Conservation (phyloP, 2,329 filamentous ascomycete species). For the Sclerotinia glacialis region DNA sequence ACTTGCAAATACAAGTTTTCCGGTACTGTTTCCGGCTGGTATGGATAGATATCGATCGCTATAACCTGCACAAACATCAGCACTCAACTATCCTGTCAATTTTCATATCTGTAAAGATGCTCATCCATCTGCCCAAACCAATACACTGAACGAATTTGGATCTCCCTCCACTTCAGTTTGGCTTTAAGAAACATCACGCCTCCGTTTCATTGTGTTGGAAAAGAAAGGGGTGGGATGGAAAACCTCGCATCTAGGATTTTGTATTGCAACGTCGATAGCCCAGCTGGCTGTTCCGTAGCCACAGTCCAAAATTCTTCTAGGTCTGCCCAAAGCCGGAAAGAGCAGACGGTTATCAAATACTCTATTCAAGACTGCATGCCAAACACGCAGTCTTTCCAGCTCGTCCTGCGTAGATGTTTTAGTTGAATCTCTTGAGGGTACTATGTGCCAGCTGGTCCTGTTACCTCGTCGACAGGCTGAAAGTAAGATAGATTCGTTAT, state of each 20-base stretch:
- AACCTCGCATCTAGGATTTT: conserved; percentile 64
- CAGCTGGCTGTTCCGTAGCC: conserved; percentile 70
- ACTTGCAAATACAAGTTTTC: conserved; percentile 61
- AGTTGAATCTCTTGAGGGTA: background rate
- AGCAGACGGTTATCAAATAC: conserved; percentile 66
- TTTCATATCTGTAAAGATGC: background rate
- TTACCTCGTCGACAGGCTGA: conserved; percentile 68
- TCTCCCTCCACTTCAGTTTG: background rate
- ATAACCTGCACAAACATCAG: conserved; percentile 53
- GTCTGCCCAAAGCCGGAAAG: conserved; percentile 62
- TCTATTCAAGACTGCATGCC: conserved; percentile 60
- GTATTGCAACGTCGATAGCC: conserved; percentile 65
- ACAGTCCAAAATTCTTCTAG: conserved; percentile 64
- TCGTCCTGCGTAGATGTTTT: conserved; percentile 54
- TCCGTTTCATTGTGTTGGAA: background rate
- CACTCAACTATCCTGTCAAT: background rate
- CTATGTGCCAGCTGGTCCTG: conserved; percentile 5
- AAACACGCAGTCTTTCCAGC: conserved; percentile 59
- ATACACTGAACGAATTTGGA: background rate
- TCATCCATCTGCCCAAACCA: background rate
- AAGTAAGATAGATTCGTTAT: conserved; percentile 64
- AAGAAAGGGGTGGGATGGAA: conserved; percentile 28
- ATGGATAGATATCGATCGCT: conserved; percentile 69
- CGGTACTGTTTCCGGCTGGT: conserved; percentile 62
- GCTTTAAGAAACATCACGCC: background rate